Evolutionary conservation across 140 eudicot genomes (phyloP).

Genomic region (Ambrosia hybrid): DNA sequence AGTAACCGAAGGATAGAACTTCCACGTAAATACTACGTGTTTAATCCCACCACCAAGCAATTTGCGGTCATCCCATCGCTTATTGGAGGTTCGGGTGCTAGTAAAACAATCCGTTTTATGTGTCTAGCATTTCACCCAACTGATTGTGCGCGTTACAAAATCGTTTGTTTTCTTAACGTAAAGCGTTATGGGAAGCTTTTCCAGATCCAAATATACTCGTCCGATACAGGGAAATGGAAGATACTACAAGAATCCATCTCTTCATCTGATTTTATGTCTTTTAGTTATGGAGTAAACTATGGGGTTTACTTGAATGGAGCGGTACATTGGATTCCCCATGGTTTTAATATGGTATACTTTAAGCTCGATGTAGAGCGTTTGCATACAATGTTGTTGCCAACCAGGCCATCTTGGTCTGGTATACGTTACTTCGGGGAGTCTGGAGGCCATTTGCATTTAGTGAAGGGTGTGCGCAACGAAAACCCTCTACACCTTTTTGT

Average conservation of each 20-base stretch:
- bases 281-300: no score
- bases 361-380: neutral
- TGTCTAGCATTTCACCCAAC: neutral
- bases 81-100: no score
- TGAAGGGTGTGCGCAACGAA: no score
- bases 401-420: no score
- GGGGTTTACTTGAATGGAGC: neutral
- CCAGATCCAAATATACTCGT: neutral
- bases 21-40: no score
- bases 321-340: neutral
- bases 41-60: no score
- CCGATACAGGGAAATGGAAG: neutral
- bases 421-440: neutral
- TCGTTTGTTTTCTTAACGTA: neutral
- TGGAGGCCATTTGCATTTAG: neutral
- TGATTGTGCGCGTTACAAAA: neutral
- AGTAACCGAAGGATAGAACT: no score
- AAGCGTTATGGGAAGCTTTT: neutral
- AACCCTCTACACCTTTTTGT: no score
- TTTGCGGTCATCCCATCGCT: no score
- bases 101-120: neutral
- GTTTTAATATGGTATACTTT: no score
- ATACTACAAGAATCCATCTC: neutral
- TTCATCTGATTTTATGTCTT: neutral
- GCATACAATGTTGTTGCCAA: no score